These are phyloP conservation scores for Termitomyces sp. DNA, from an alignment of 768 basidiomycete species.

Conservation along the genomic window DNA sequence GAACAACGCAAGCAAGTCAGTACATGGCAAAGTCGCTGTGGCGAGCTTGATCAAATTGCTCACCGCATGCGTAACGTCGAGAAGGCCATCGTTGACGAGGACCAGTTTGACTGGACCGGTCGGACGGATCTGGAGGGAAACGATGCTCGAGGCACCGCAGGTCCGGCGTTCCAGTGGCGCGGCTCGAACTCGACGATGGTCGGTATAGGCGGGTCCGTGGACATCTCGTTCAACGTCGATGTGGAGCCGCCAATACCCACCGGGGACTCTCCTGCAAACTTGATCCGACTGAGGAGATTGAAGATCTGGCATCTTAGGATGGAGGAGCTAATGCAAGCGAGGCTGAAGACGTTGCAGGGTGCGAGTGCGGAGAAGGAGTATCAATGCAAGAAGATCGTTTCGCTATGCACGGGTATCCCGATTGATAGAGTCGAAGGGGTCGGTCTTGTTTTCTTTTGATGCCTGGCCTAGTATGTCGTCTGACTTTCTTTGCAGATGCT, in stretches of 20 bases:
- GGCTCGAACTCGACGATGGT: conserved; percentile 64
- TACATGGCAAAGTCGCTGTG: conserved; percentile 64
- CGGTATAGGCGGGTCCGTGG: conserved; percentile 58
- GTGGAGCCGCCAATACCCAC: conserved; percentile 68
- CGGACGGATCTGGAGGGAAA: conserved; percentile 43
- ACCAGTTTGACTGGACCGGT: conserved; percentile 86
- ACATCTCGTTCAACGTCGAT: conserved; percentile 60
- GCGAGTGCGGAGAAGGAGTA: conserved; percentile 86
- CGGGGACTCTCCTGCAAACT: conserved; percentile 47
- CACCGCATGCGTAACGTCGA: conserved; percentile 84
- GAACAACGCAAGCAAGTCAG: conserved; percentile 86
- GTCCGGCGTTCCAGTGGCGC: conserved; percentile 68
- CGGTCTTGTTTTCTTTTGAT: conserved; percentile 27
- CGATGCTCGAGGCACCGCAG: conserved; percentile 35
- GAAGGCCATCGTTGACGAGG: conserved; percentile 72
- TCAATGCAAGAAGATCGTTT: conserved; percentile 88
- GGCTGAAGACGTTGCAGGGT: conserved; percentile 67
- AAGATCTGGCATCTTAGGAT: conserved; percentile 80
- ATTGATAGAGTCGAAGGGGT: conserved; percentile 89
- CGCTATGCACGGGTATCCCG: conserved; percentile 81
- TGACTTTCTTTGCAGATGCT: conserved; percentile 52
- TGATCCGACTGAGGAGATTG: conserved; percentile 72
- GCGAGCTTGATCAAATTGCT: conserved; percentile 74
- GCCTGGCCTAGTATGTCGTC: neutral
- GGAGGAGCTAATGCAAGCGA: conserved; percentile 65